phyloP scores from a whole-genome alignment of 768 basidiomycete genomes.

The Russula earlei region DNA sequence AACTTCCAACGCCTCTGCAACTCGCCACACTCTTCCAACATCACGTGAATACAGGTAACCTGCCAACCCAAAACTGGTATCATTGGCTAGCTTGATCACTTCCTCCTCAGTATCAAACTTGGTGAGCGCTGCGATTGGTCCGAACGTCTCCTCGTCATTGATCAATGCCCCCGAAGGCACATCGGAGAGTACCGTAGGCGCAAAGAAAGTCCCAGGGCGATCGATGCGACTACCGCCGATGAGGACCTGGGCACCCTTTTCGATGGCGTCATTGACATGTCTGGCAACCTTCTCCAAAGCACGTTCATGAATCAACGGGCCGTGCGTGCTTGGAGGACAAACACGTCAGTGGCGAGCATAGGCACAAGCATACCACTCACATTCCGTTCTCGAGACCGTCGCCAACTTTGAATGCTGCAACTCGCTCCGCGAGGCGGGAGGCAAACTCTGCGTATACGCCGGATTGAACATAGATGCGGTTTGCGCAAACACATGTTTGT shows the following conservation, averaged over 20 bases:
- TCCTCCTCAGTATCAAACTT: conserved; percentile 94
- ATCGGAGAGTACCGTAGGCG: conserved; percentile 83
- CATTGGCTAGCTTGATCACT: conserved; percentile 78
- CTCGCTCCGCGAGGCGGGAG: conserved; percentile 71
- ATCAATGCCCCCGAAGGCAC: conserved; percentile 61
- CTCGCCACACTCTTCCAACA: conserved; percentile 84
- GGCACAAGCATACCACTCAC: conserved; percentile 34
- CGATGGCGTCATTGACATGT: conserved; percentile 84
- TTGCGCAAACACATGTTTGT: conserved; percentile 83
- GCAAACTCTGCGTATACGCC: conserved; percentile 90
- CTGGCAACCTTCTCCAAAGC: conserved; percentile 77
- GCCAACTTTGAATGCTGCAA: conserved; percentile 79
- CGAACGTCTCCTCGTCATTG: conserved; percentile 88
- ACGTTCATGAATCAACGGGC: conserved; percentile 83
- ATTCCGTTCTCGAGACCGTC: conserved; percentile 71
- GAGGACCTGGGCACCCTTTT: conserved; percentile 78
- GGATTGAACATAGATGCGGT: conserved; percentile 89
- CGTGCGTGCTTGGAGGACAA: conserved; percentile 60
- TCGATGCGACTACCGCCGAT: conserved; percentile 74
- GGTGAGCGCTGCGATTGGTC: conserved; percentile 78
- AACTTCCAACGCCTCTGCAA: conserved; percentile 89
- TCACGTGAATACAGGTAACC: conserved; percentile 91
- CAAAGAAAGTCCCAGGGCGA: conserved; percentile 58
- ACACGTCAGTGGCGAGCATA: not conserved
- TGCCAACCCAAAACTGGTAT: conserved; percentile 75